Percentiles rank a stretch among this genome's conserved stretches.
Evolutionary conservation across 805 yeast genomes (phyloP).

Genomic region (Kuraishia piskuri): DNA sequence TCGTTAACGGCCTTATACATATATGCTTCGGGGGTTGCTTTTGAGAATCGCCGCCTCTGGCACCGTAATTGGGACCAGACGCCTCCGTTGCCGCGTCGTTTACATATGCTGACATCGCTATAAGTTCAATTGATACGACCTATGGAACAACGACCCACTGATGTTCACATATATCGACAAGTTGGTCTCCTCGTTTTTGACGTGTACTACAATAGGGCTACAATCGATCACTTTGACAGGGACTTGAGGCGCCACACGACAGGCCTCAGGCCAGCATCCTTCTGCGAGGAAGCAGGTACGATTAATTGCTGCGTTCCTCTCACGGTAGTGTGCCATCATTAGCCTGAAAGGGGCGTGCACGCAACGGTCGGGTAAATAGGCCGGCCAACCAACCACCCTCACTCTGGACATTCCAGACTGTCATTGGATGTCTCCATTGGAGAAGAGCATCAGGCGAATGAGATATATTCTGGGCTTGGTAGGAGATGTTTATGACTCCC

Average conservation of each 20-base stretch:
- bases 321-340: not conserved
- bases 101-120: not conserved
- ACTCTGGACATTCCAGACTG: too few relatives aligned
- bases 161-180: too few relatives aligned
- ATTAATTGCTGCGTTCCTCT: not conserved
- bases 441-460: too few relatives aligned
- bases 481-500: too few relatives aligned
- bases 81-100: not conserved
- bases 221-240: not conserved
- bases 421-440: too few relatives aligned
- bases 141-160: too few relatives aligned
- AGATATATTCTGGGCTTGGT: too few relatives aligned
- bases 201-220: not conserved
- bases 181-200: not conserved
- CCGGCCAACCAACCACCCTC: too few relatives aligned
- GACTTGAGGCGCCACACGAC: not conserved
- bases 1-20: slow-evolving; percentile 68
- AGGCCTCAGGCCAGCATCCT: not conserved
- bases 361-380: not conserved
- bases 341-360: not conserved
- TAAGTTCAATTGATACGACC: not conserved
- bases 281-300: not conserved
- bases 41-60: not conserved
- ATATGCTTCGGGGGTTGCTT: slow-evolving; percentile 39
- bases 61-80: not conserved